These are phyloP conservation scores for Orbilia ellipsospora DNA, from an alignment of 2,329 filamentous ascomycete species.

Conservation along the genomic window DNA sequence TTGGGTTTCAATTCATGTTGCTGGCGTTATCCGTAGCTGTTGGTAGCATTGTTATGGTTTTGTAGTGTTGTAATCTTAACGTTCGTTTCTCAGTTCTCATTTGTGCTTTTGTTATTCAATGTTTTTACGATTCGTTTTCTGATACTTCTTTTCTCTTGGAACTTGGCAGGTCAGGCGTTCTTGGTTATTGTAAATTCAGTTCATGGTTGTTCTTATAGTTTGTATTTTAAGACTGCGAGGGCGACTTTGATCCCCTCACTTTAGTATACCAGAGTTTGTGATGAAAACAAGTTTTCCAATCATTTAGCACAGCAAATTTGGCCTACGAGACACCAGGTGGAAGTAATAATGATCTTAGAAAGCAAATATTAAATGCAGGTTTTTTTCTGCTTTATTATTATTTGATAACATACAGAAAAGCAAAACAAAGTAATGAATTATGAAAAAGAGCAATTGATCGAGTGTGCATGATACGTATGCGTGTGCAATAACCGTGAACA, in stretches of 20 bases:
- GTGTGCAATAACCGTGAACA: not conserved
- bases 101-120: no score
- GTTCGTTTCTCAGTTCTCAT: not conserved
- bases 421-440: not conserved
- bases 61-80: not conserved
- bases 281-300: not conserved
- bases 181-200: no score
- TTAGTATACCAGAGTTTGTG: not conserved
- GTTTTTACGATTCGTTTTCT: no score
- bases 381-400: not conserved
- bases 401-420: no score
- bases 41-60: slow-evolving; percentile 1
- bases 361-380: not conserved
- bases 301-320: not conserved
- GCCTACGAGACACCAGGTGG: no score
- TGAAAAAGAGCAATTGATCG: not conserved
- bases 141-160: no score
- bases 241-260: no score
- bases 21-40: not conserved
- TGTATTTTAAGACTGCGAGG: no score
- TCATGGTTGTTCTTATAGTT: no score
- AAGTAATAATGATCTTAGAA: not conserved
- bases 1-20: slow-evolving; percentile 1
- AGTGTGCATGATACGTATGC: not conserved
- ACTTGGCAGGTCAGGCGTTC: no score